Evolutionary conservation across 2,329 filamentous ascomycete genomes (phyloP).

Genomic region (Colletotrichum sp.): DNA sequence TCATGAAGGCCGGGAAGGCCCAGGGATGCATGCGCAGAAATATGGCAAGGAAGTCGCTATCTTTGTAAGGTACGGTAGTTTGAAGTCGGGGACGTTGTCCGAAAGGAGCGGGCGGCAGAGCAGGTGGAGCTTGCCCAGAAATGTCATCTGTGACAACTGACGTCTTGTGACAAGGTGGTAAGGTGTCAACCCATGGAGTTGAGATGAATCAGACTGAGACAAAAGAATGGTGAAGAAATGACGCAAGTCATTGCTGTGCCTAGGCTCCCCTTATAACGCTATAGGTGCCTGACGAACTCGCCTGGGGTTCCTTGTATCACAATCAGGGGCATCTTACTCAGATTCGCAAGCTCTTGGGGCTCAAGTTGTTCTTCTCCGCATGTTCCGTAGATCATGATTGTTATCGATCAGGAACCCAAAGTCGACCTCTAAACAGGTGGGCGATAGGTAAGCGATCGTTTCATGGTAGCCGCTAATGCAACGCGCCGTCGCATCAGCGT

Average conservation of each 20-base stretch:
- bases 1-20: background rate
- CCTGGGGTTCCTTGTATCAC: background rate
- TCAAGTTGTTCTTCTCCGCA: background rate
- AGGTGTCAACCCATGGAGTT: background rate
- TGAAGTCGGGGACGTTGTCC: background rate
- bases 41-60: background rate
- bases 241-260: background rate
- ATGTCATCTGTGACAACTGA: constrained; percentile 14
- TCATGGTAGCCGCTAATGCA: background rate
- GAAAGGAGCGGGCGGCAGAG: background rate
- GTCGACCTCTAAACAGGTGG: background rate
- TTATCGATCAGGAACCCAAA: background rate
- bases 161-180: constrained; percentile 16
- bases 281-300: background rate
- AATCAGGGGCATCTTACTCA: background rate
- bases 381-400: background rate
- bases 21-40: background rate
- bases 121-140: background rate
- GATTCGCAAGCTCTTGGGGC: background rate
- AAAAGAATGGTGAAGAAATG: background rate
- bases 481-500: background rate
- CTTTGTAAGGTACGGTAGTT: background rate
- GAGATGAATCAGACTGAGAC: constrained; percentile 18
- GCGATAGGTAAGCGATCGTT: background rate
- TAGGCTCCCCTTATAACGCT: background rate